A percentile compares a stretch with the other conserved stretches of the same genome.
phyloP scores from a whole-genome alignment of 352 stramenopile species.

The Pythium folliculosum region DNA sequence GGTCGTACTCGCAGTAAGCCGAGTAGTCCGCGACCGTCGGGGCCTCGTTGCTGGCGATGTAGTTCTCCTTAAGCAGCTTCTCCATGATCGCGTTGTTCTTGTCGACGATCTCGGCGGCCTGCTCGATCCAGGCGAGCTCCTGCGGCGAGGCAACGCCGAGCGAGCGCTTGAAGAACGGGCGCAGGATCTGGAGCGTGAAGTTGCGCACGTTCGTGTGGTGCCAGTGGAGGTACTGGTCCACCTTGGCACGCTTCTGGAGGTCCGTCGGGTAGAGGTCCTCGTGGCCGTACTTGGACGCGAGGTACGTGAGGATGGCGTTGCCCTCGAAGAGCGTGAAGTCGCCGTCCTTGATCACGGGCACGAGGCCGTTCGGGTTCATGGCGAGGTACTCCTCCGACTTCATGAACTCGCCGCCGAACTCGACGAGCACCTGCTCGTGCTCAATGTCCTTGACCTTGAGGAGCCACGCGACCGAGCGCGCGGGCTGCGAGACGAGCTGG shows the following conservation, averaged over 20 bases:
- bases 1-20: conserved; percentile 69
- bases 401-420: conserved; percentile 5
- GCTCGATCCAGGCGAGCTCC: conserved; percentile 21
- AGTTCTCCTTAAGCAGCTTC: conserved; percentile 52
- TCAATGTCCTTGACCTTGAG: conserved; percentile 47
- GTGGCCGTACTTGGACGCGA: conserved; percentile 50
- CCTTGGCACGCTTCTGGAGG: conserved; percentile 44
- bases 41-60: conserved; percentile 47
- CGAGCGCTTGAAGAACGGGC: conserved; percentile 31
- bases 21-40: conserved; percentile 65
- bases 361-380: conserved; percentile 56
- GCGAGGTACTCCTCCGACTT: conserved; percentile 44
- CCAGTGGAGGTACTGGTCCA: conserved; percentile 73
- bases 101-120: conserved; percentile 25
- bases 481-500: conserved; percentile 28
- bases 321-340: conserved; percentile 60
- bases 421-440: conserved; percentile 41
- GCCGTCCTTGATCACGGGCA: conserved; percentile 55
- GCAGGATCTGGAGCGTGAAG: conserved; percentile 46
- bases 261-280: conserved; percentile 54
- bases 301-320: conserved; percentile 54
- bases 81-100: conserved; percentile 42
- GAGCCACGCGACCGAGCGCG: conserved; percentile 36
- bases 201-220: conserved; percentile 61
- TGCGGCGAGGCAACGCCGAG: conserved; percentile 11